phyloP scores from a whole-genome alignment of 2,329 filamentous ascomycete species.

The Ilyonectria robusta region DNA sequence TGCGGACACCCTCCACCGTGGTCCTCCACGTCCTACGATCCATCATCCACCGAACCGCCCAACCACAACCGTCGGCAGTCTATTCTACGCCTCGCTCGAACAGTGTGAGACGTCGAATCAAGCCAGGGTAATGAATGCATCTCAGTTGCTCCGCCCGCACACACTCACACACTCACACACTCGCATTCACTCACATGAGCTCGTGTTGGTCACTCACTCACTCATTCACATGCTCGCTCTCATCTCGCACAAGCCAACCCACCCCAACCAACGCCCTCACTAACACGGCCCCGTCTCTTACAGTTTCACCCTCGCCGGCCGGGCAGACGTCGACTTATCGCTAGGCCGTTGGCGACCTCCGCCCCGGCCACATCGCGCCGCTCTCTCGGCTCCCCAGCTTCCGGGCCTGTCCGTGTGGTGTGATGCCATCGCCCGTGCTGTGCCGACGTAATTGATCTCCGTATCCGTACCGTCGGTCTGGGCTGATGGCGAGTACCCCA shows the following conservation, averaged over 20 bases:
- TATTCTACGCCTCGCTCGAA: conserved; percentile 12
- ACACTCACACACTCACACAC: conserved; percentile 8
- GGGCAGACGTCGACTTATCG: conserved; percentile 6
- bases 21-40: conserved; percentile 5
- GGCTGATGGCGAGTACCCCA: conserved; percentile 32
- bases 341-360: neutral
- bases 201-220: conserved; percentile 1
- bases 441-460: neutral
- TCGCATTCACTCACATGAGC: conserved; percentile 12
- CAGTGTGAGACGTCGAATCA: conserved; percentile 20
- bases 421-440: conserved; percentile 32
- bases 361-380: conserved; percentile 19
- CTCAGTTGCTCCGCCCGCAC: conserved; percentile 14
- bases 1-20: conserved; percentile 11
- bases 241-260: conserved; percentile 4
- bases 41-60: conserved; percentile 12
- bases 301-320: conserved; percentile 12
- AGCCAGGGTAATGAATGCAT: conserved; percentile 15
- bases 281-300: conserved; percentile 3
- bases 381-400: conserved; percentile 29
- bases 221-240: conserved; percentile 16
- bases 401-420: conserved; percentile 41
- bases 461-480: conserved; percentile 2
- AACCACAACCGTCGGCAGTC: conserved; percentile 18
- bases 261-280: neutral